Evolutionary conservation across 768 basidiomycete species (phyloP).

Genomic region (Kwoniella europaea): DNA sequence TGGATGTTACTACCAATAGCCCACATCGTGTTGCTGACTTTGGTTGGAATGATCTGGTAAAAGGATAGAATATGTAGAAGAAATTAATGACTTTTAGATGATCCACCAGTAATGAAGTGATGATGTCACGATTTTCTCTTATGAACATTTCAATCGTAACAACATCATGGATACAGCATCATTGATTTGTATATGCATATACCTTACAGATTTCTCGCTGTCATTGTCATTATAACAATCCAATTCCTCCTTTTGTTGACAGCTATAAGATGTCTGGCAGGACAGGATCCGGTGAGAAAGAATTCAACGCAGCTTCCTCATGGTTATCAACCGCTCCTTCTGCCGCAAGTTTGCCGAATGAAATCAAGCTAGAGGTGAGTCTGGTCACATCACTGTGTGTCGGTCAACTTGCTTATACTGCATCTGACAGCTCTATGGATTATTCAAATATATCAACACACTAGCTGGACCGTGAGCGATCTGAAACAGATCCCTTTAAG

Average conservation of each 20-base stretch:
- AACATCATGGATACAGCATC: background rate
- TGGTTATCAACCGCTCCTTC: slow-evolving; percentile 49
- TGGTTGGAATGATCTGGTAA: slow-evolving; percentile 5
- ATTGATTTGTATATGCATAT: background rate
- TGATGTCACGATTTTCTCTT: slow-evolving; percentile 13
- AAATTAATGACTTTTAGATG: background rate
- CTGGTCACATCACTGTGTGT: too few species aligned
- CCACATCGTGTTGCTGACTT: slow-evolving; percentile 3
- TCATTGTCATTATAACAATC: too few species aligned
- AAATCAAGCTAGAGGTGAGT: slow-evolving; percentile 52
- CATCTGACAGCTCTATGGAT: slow-evolving; percentile 47
- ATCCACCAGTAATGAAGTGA: background rate
- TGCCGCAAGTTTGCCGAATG: slow-evolving; percentile 49
- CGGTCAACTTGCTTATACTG: background rate
- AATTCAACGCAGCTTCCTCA: slow-evolving; percentile 42
- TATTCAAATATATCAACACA: slow-evolving; percentile 47
- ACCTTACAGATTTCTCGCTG: background rate
- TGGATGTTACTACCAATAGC: slow-evolving; percentile 15
- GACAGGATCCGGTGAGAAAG: background rate
- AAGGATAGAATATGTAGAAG: too few species aligned
- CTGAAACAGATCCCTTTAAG: background rate
- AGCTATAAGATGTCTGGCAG: background rate
- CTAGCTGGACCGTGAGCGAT: slow-evolving; percentile 43
- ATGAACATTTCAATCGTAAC: background rate
- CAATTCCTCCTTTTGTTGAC: too few species aligned